These are phyloP conservation scores for Gamarada debralockiae DNA, from an alignment of 495 filamentous ascomycete species.

Conservation along the genomic window DNA sequence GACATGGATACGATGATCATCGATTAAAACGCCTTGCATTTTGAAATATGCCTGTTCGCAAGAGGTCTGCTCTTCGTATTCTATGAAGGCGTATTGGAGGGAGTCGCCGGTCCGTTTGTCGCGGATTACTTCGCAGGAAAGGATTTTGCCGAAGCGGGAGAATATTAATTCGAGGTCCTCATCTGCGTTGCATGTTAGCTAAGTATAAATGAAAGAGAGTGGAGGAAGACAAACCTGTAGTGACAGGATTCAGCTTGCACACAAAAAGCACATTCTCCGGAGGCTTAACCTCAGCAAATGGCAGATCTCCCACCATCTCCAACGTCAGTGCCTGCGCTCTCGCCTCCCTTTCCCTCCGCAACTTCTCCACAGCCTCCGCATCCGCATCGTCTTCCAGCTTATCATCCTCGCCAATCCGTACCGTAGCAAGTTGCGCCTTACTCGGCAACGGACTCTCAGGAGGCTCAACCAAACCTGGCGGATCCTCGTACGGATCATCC, in stretches of 20 bases:
- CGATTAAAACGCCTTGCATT: constrained; percentile 95
- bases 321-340: constrained; percentile 91
- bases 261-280: constrained; percentile 97
- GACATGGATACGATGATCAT: constrained; percentile 96
- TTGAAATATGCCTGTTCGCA: constrained; percentile 98
- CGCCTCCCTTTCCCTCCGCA: constrained; percentile 84
- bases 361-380: constrained; percentile 72
- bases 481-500: constrained; percentile 86
- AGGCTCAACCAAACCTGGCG: constrained; percentile 67
- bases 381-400: constrained; percentile 55
- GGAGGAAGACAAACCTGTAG: constrained; percentile 32
- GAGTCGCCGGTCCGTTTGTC: constrained; percentile 93
- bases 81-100: constrained; percentile 96
- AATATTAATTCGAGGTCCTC: constrained; percentile 95
- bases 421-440: constrained; percentile 82
- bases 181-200: constrained; percentile 39
- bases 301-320: constrained; percentile 97
- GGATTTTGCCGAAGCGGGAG: constrained; percentile 90
- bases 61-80: constrained; percentile 86
- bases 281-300: constrained; percentile 96
- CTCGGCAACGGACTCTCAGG: constrained; percentile 77
- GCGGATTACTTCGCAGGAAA: constrained; percentile 94
- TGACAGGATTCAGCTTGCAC: constrained; percentile 97
- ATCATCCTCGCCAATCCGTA: constrained; percentile 88
- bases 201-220: background rate